Evolutionary conservation across 768 basidiomycete genomes (phyloP), one percentile per base, ranked within the genome.

Genomic region (Leccinum boreale): DNA sequence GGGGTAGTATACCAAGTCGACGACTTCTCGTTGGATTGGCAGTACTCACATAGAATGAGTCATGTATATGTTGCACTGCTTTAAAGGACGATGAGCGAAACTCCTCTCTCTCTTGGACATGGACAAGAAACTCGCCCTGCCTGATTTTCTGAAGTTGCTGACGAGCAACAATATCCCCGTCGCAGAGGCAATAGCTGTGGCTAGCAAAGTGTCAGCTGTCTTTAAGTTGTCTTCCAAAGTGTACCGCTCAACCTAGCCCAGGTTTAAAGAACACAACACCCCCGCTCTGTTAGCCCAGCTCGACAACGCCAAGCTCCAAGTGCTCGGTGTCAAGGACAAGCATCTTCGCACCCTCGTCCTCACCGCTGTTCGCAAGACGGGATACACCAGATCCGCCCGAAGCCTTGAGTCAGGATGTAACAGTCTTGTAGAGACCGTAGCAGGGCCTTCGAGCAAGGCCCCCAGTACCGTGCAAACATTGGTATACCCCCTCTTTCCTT

Each of bases 221-320:
- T 33, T 31, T 5, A 31, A 12, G 12, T 33, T 26, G 31, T 39
- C 24, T 23, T 11, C 8, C 15, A 5, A n/a, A 29, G 57, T 52
- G 47, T 42, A 42, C 48, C 45, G 33, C 65, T 60, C 50, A 63
- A 50, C n/a, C 55, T 66, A 48, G 24, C 42, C 47, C 70, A 92
- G 90, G 61, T 92, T 89, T 73, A 90, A 88, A 66, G 77, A 83
- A 23, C 80, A 79, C 66, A 86, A 85, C 63, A 87, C 90, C 0
- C 79, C 83, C 5, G 70, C 78, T 17, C 76, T 79, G 61, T 80
- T 94, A 9, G 70, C 74, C 2, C 76, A 77, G 53, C 74, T 94
- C 33, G 84, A 81, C 28, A 83, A 90, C 52, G 60, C 74, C 12
- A 85, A 84, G 65, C 78, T 94, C 21, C 73, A 74, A 17, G 74